phyloP scores from a whole-genome alignment of 2,329 filamentous ascomycete species.

The Endocalyx cinctus region DNA sequence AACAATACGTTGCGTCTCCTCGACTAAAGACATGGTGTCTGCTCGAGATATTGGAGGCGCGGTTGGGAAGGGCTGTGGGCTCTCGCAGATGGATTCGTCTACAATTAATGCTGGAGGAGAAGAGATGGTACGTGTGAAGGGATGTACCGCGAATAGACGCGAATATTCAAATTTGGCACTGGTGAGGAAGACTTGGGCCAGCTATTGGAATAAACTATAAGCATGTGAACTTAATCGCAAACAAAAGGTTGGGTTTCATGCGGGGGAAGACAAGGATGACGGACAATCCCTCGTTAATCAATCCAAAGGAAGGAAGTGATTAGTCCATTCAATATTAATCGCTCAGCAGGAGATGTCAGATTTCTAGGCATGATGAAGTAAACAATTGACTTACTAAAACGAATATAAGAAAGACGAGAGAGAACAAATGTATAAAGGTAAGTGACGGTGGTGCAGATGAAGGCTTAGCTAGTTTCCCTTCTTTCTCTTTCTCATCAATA shows the following conservation, averaged over 20 bases:
- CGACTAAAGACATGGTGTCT: conserved; percentile 56
- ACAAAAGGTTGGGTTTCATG: conserved; percentile 7
- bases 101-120: conserved; percentile 38
- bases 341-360: conserved; percentile 13
- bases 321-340: too few species aligned
- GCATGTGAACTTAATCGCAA: conserved; percentile 16
- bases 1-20: conserved; percentile 75
- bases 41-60: conserved; percentile 49
- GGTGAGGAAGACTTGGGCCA: conserved; percentile 48
- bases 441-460: conserved; percentile 12
- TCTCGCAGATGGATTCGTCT: conserved; percentile 49
- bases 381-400: conserved; percentile 23
- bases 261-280: too few species aligned
- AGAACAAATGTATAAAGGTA: conserved; percentile 18
- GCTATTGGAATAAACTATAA: conserved; percentile 31
- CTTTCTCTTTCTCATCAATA: conserved; percentile 7
- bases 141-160: conserved; percentile 27
- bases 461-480: conserved; percentile 6
- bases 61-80: conserved; percentile 50
- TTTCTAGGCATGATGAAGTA: conserved; percentile 12
- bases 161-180: conserved; percentile 43
- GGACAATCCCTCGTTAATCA: too few species aligned
- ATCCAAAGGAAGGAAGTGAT: too few species aligned
- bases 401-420: conserved; percentile 18
- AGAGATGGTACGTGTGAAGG: conserved; percentile 31